Evolutionary conservation across 805 yeast genomes (phyloP).

Genomic region (Spathaspora arborariae): DNA sequence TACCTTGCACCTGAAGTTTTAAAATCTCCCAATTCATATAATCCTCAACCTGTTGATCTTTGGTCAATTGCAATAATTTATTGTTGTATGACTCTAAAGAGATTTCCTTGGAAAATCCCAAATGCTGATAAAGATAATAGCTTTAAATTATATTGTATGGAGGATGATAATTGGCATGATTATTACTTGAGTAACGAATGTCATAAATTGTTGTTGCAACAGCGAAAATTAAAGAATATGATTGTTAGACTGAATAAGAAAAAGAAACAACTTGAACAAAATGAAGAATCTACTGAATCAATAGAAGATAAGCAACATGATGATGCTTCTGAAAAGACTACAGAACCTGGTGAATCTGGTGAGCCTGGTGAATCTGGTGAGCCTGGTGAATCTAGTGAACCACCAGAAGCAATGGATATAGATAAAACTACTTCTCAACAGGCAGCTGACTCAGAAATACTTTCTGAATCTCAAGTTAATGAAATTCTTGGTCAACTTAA

Average conservation of each 20-base stretch:
- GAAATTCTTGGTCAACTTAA: slow-evolving; percentile 30
- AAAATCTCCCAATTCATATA: slow-evolving; percentile 55
- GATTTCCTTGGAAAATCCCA: slow-evolving; percentile 95
- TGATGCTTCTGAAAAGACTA: slow-evolving; percentile 9
- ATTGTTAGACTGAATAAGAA: slow-evolving; percentile 40
- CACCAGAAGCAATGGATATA: slow-evolving; percentile 7
- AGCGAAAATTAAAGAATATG: slow-evolving; percentile 51
- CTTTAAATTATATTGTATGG: slow-evolving; percentile 76
- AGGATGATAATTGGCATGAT: slow-evolving; percentile 78
- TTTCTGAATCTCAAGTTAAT: slow-evolving; percentile 30
- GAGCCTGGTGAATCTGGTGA: slow-evolving; percentile 13
- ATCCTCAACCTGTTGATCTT: slow-evolving; percentile 89
- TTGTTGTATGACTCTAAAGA: slow-evolving; percentile 87
- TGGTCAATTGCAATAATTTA: slow-evolving; percentile 92
- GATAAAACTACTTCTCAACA: not conserved
- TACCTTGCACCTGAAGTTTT: slow-evolving; percentile 90
- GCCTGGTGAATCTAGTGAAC: too few relatives aligned
- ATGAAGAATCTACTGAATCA: slow-evolving; percentile 7
- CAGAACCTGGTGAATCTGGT: slow-evolving; percentile 12
- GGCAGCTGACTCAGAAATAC: slow-evolving; percentile 17
- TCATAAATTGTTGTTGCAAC: slow-evolving; percentile 60
- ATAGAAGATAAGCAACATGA: slow-evolving; percentile 10
- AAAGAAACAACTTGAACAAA: slow-evolving; percentile 24
- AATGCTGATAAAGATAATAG: slow-evolving; percentile 69
- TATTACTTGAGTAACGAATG: slow-evolving; percentile 67